Evolutionary conservation across 352 stramenopile species (phyloP).

Genomic region (Blastocystis sp.): DNA sequence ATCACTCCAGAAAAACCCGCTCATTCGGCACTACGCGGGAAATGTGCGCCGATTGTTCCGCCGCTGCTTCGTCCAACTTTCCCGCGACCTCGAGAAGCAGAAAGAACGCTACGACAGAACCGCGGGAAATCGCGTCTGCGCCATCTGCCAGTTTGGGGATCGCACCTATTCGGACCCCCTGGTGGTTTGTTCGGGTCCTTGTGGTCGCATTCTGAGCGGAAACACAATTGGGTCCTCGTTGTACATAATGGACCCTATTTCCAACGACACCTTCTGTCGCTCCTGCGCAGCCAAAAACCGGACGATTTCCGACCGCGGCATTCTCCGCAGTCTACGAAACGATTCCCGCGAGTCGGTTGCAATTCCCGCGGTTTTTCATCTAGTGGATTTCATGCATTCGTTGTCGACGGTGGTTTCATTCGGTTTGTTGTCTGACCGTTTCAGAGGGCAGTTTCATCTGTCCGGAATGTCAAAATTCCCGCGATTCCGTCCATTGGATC

Average conservation of each 20-base stretch:
- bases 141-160: constrained; percentile 70
- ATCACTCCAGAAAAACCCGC: not conserved
- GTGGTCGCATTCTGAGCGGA: constrained; percentile 70
- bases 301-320: constrained; percentile 63
- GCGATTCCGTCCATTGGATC: not conserved
- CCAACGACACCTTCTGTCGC: constrained; percentile 61
- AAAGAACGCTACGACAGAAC: not conserved
- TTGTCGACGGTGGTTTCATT: constrained; percentile 96
- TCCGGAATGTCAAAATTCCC: not conserved
- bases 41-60: not conserved
- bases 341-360: constrained; percentile 62
- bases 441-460: not conserved
- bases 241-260: constrained; percentile 72
- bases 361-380: not conserved
- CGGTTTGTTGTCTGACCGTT: constrained; percentile 92
- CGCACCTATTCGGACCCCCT: constrained; percentile 72
- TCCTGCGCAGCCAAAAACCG: constrained; percentile 64
- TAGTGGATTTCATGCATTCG: constrained; percentile 91
- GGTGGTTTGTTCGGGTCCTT: constrained; percentile 75
- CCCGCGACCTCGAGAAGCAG: not conserved
- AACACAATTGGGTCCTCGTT: constrained; percentile 64
- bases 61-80: not conserved
- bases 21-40: not conserved
- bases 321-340: constrained; percentile 65
- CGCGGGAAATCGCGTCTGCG: constrained; percentile 62